Evolutionary conservation across 2,329 filamentous ascomycete species (phyloP), one percentile per base, ranked within the genome.

Genomic region (Hypoxylon sp.): DNA sequence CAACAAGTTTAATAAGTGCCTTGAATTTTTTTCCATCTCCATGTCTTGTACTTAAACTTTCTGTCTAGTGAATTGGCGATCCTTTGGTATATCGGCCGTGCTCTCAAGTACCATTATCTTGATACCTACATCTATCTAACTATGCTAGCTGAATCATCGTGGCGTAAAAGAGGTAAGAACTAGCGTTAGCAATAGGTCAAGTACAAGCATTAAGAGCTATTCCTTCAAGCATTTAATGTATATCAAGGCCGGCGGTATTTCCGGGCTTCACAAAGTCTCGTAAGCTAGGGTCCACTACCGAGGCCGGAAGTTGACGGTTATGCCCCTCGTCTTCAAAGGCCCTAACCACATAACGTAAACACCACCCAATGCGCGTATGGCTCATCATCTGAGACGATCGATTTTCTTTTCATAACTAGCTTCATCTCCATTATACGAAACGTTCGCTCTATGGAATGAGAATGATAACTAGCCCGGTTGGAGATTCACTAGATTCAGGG

Each of bases 201-300:
- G 43, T 27, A n/a, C 43, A 37, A 39, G 23, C n/a, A 32, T 14
- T 14, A 29, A 39, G 8, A 23, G 14, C 12, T 5, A 29, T 14
- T 23, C 21, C 16, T 39, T 30, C 51, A 29, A 14, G 25, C 8
- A n/a, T 7, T 54, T 21, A 16, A 12, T 12, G 43, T 27, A 23
- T 11, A 53, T 6, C 25, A 27, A 27, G 25, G 6, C 32, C 12
- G 16, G 21, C 30, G 46, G 27, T 47, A 34, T 39, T 39, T 53
- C 60, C 30, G 57, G 12, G 30, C 34, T 46, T 51, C 19, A 41
- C 47, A n/a, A 32, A 48, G 43, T 41, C 34, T 51, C 21, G n/a
- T 16, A 46, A 57, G 5, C 47, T 45, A 39, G 25, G 47, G 29
- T 29, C 50, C 19, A 32, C 25, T 53, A 25, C 53, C 46, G 46